Percentiles rank a stretch among this genome's conserved stretches.
These are phyloP conservation scores for Fusarium veterinarium DNA, from an alignment of 2,329 filamentous ascomycete genomes.

Conservation along the genomic window DNA sequence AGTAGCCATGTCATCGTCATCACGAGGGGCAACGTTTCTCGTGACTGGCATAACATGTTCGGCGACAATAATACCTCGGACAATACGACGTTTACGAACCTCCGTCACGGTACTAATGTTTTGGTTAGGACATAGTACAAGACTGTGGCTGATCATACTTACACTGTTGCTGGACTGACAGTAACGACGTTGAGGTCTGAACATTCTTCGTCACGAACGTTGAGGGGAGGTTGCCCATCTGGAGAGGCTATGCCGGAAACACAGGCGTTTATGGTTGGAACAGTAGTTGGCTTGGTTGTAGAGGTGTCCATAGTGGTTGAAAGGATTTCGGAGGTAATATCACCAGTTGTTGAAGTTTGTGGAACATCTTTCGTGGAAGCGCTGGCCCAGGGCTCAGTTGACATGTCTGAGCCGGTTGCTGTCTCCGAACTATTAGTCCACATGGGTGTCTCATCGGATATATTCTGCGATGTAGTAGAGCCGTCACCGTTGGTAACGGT, in stretches of 20 bases:
- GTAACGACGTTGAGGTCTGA: not conserved
- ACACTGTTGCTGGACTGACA: not conserved
- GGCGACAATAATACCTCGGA: not conserved
- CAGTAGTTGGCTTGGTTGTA: not conserved
- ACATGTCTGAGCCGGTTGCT: not conserved
- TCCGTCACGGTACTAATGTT: not conserved
- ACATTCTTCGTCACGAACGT: not conserved
- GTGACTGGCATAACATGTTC: not conserved
- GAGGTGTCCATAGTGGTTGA: not conserved
- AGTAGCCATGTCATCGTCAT: not conserved
- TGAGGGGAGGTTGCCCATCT: accelerated
- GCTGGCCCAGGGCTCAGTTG: not conserved
- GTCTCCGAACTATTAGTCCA: not conserved
- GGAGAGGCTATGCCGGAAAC: not conserved
- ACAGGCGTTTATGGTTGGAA: not conserved
- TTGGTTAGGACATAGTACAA: not conserved
- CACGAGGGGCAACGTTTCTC: not conserved
- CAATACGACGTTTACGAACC: too few relatives aligned
- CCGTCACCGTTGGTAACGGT: not conserved
- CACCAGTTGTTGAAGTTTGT: not conserved
- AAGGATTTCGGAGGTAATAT: not conserved
- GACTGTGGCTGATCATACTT: not conserved
- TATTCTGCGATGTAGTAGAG: not conserved
- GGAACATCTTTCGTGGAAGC: not conserved
- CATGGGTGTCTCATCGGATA: not conserved